Evolutionary conservation across 169 alveolate genomes (phyloP).

Genomic region (Blepharisma undulans): DNA sequence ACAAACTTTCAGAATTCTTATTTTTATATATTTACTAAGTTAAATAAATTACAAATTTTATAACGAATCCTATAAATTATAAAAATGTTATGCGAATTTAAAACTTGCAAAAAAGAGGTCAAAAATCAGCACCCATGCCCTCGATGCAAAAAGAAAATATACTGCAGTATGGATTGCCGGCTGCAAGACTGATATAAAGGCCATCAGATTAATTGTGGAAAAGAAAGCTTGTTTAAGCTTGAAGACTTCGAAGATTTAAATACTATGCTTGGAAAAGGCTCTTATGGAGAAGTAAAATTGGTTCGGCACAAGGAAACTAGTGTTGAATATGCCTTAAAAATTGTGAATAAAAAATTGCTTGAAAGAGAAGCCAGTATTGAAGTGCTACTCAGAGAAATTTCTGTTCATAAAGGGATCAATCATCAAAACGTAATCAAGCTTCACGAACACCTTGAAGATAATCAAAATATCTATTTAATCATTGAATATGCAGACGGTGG

Average conservation of each 20-base stretch:
- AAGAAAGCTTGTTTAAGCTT: background rate
- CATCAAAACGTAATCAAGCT: conserved; percentile 74
- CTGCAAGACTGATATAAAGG: conserved; percentile 1
- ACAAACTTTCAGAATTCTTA: background rate
- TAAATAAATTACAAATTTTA: background rate
- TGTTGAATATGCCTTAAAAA: conserved; percentile 8
- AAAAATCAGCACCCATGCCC: background rate
- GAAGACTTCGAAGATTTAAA: background rate
- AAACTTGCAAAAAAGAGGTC: background rate
- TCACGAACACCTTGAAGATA: conserved; percentile 63
- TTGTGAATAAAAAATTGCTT: conserved; percentile 1
- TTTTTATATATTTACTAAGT: background rate
- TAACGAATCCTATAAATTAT: background rate
- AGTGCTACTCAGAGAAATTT: conserved; percentile 46
- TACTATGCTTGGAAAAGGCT: conserved; percentile 14
- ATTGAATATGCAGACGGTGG: conserved; percentile 76
- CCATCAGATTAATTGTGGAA: background rate
- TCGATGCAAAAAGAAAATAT: background rate
- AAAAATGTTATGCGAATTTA: background rate
- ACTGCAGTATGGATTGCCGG: conserved; percentile 7
- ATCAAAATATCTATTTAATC: conserved; percentile 53
- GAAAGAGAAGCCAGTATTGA: background rate
- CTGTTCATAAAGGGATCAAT: conserved; percentile 44
- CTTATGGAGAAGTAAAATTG: conserved; percentile 35
- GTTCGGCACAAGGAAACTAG: conserved; percentile 9